These are phyloP conservation scores for Malus hybrid DNA, from an alignment of 331 rosid species.

Conservation along the genomic window DNA sequence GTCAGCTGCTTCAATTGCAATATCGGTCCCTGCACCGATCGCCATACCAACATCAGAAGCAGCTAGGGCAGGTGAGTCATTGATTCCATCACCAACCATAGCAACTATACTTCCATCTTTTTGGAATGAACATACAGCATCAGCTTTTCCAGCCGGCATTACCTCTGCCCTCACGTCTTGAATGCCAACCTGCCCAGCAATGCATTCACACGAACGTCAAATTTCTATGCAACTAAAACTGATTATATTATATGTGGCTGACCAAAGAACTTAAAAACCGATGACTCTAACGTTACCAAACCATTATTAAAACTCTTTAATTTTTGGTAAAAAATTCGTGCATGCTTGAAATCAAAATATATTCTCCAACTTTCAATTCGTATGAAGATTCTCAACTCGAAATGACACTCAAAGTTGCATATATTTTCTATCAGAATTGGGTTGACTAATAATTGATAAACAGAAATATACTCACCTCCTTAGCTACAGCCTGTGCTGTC, in stretches of 20 bases:
- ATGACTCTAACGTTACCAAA: background rate
- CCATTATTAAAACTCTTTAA: background rate
- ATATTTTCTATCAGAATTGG: background rate
- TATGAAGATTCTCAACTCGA: background rate
- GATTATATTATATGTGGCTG: too few relatives aligned
- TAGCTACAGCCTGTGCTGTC: constrained; percentile 85
- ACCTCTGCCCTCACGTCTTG: constrained; percentile 91
- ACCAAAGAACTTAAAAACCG: background rate
- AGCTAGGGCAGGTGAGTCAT: constrained; percentile 94
- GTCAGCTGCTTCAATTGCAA: constrained; percentile 92
- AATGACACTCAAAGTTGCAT: background rate
- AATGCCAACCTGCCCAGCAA: constrained; percentile 72
- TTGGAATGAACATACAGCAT: constrained; percentile 65
- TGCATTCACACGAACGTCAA: background rate
- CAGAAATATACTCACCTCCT: constrained; percentile 56
- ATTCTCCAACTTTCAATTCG: background rate
- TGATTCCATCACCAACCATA: constrained; percentile 98
- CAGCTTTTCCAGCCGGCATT: constrained; percentile 96
- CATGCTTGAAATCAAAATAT: background rate
- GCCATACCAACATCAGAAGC: constrained; percentile 96
- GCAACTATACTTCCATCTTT: constrained; percentile 78
- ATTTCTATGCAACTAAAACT: background rate
- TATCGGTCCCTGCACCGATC: constrained; percentile 92
- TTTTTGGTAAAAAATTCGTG: too few relatives aligned
- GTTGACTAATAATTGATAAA: background rate